Conservation (phyloP, 768 basidiomycete genomes). For the Mycena maculata region DNA sequence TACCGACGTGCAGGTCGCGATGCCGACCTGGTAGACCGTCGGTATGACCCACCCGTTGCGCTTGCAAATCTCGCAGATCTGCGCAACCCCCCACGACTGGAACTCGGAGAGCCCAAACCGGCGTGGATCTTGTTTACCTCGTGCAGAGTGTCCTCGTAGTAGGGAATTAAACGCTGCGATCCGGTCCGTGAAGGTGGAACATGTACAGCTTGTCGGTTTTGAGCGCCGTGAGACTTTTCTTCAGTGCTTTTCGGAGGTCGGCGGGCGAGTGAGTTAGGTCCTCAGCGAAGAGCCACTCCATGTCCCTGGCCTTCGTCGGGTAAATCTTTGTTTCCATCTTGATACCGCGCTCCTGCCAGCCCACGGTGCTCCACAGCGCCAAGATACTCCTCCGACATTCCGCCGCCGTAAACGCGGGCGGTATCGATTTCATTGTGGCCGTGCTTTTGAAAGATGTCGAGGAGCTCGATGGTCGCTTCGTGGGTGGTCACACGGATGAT, state of each 20-base stretch:
- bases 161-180: background rate
- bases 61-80: conserved; percentile 47
- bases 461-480: background rate
- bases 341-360: background rate
- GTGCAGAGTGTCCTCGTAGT: background rate
- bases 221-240: background rate
- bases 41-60: conserved; percentile 56
- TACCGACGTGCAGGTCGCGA: no score
- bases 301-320: background rate
- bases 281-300: background rate
- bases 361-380: background rate
- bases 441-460: background rate
- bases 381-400: background rate
- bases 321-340: background rate
- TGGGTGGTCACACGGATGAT: background rate
- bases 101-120: conserved; percentile 60
- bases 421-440: background rate
- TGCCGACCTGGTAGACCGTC: conserved; percentile 57
- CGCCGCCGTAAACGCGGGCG: background rate
- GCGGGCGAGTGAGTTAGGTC: background rate
- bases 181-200: background rate
- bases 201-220: background rate
- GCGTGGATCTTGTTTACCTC: background rate
- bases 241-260: background rate
- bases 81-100: conserved; percentile 51